Conservation (phyloP, 495 filamentous ascomycete genomes). For the Penicillium nucicola region DNA sequence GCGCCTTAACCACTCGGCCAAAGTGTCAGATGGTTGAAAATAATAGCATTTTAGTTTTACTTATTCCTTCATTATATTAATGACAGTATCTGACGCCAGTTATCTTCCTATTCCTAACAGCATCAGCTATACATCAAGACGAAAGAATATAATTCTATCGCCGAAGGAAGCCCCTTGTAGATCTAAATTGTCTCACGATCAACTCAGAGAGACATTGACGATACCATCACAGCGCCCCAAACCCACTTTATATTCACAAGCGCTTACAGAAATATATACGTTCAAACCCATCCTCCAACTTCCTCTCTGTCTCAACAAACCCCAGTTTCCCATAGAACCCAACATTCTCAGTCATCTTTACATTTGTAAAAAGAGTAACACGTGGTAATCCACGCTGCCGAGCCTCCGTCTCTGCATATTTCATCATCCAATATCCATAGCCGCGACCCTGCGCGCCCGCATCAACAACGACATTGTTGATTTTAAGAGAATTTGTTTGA, state of each 20-base stretch:
- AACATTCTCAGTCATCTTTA: constrained; percentile 38
- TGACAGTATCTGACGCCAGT: too few species aligned
- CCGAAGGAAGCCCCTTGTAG: too few species aligned
- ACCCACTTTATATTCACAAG: neutral
- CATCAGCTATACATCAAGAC: too few species aligned
- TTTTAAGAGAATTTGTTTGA: constrained; percentile 11
- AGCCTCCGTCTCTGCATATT: constrained; percentile 10
- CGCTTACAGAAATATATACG: constrained; percentile 29
- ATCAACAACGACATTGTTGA: constrained; percentile 32
- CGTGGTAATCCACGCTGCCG: neutral
- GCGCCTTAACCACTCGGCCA: too few species aligned
- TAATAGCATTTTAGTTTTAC: too few species aligned
- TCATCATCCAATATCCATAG: constrained; percentile 29
- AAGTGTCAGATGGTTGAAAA: too few species aligned
- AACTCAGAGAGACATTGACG: too few species aligned
- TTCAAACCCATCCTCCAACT: constrained; percentile 28
- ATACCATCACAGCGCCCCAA: too few species aligned
- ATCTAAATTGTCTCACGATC: too few species aligned
- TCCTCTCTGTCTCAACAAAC: constrained; percentile 29
- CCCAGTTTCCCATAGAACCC: constrained; percentile 30
- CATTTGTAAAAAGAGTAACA: constrained; percentile 34
- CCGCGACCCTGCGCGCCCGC: constrained; percentile 26
- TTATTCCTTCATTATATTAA: too few species aligned
- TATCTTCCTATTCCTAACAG: too few species aligned
- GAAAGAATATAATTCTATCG: too few species aligned